Base-by-base conservation (phyloP, 106 monocot species). In the Triglochin maritima region DNA sequence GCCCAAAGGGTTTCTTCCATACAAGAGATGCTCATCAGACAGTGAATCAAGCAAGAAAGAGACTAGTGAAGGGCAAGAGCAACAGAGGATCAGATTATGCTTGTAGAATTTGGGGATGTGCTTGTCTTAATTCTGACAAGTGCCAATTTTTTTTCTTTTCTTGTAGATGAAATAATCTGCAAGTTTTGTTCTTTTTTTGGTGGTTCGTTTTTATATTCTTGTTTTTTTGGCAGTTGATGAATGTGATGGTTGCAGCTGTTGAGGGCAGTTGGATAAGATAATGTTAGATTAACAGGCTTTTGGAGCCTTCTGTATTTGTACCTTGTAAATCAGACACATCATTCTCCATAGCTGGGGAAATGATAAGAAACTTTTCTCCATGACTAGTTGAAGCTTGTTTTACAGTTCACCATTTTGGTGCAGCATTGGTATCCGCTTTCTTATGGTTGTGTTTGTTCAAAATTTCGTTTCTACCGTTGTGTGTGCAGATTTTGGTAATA, bases 1-100 rank as follows among this genome's bases (percentile, higher is more conserved):
- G 7, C 9, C 41, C 0, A 82, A 58, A 57, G 89, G 94, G 2
- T 94, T 94, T 71, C 73, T 85, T 65, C 86, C 94, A 8, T 89
- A 94, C 13, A 83, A 86, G 55, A 83, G 81, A 74, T 77, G 85
- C 59, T 69, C 65, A 13, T 48, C 74, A 44, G 73, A 78, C 17
- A 70, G 49, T 44, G 66, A 81, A 79, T 14, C 29, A 4, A 50
- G 63, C 59, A 63, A 81, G 51, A 12, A 60, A 2, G 47, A 79
- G 42, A 49, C 16, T 4, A 61, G 17, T 15, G 43, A 41, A 3
- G 17, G 6, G 3, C 76, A 73, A 50, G 72, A 70, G 14, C 53
- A 47, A 2, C 68, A 73, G 41, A 65, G 53, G 64, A 55, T 67
- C 50, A 62, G 74, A 49, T 71, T 78, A 68, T 78, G 75, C 64